Base-by-base conservation (phyloP, 352 stramenopile species). In the Salisapilia sapeloensis region DNA sequence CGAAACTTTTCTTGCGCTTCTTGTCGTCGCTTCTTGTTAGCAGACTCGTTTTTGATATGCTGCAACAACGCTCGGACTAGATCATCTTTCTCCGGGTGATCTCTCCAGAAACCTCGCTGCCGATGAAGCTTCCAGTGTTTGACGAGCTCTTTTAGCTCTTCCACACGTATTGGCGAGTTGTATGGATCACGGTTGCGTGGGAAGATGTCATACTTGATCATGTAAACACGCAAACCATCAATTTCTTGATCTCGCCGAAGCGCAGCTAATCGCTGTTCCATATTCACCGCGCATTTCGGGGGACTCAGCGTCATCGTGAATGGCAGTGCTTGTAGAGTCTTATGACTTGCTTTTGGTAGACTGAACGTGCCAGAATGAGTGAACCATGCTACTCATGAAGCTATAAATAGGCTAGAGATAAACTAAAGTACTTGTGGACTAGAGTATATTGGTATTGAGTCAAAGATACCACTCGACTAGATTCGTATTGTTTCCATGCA, bases 101-200 rank as follows among this genome's bases (percentile, higher is more conserved):
- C 77, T 15, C 76, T 76, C 80, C 76, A 92, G 42, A 94, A 94
- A 10, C 77, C 72, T 6, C 78, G 76, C 45, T 92, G 71, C 5
- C 62, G 66, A 33, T 94, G 80, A 4, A 93, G 57, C 46, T 93
- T 92, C 76, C 80, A 94, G 49, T 89, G 67, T 38, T 91, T 85
- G 10, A 92, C 78, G 7, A 94, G 56, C 40, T 94, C 83, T 47
- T 94, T 94, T 26, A 94, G 65, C 53, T 94, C 76, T 28, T 94
- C 78, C 15, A 85, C 47, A 25, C 69, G 66, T 48, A 89, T 91
- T 16, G 66, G 72, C 27, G 71, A 87, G 57, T 89, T 91, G 34
- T 85, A 51, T 2, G 71, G 71, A 47, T 85, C 75, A 11, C 72
- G 65, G 25, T 85, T 85, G 22, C 65, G 67, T 23, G 69, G 71